phyloP scores from a whole-genome alignment of 1,284 basidiomycete genomes.

The Sporisorium scitamineum region DNA sequence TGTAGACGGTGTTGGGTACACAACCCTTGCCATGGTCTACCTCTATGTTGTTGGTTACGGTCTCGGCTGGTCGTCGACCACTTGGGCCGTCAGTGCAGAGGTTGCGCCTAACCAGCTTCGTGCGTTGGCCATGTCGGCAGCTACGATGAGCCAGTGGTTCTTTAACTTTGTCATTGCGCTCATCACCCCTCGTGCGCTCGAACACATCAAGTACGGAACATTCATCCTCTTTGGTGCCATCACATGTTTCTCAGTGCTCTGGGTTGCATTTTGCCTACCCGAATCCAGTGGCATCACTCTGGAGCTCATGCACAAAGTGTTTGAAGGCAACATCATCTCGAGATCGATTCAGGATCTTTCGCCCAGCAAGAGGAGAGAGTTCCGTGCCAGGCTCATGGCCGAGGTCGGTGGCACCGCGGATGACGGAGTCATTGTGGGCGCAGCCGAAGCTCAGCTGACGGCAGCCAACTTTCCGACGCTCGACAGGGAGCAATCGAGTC shows the following conservation, averaged over 20 bases:
- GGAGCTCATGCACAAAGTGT: conserved; percentile 60
- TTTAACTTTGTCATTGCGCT: conserved; percentile 66
- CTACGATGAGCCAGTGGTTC: conserved; percentile 53
- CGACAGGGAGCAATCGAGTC: conserved; percentile 14
- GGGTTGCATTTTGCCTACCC: conserved; percentile 63
- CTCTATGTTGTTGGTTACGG: conserved; percentile 43
- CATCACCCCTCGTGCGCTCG: conserved; percentile 61
- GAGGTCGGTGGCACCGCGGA: conserved; percentile 44
- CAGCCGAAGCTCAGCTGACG: background rate
- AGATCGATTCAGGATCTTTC: conserved; percentile 57
- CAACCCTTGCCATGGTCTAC: conserved; percentile 51
- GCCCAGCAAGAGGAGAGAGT: conserved; percentile 44
- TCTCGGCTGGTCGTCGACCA: conserved; percentile 47
- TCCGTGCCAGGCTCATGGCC: conserved; percentile 36
- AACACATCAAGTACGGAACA: conserved; percentile 62
- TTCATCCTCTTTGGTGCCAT: conserved; percentile 61
- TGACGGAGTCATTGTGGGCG: background rate
- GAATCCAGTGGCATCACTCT: conserved; percentile 63
- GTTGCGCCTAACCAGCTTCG: conserved; percentile 67
- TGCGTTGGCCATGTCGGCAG: conserved; percentile 62
- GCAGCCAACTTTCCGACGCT: conserved; percentile 18
- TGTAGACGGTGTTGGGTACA: conserved; percentile 37
- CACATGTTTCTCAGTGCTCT: conserved; percentile 57
- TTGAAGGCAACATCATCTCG: conserved; percentile 60
- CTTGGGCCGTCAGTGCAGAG: conserved; percentile 61